phyloP scores from a whole-genome alignment of 176 grass and related monocot genomes.

The Miscanthus lutarioriparius region DNA sequence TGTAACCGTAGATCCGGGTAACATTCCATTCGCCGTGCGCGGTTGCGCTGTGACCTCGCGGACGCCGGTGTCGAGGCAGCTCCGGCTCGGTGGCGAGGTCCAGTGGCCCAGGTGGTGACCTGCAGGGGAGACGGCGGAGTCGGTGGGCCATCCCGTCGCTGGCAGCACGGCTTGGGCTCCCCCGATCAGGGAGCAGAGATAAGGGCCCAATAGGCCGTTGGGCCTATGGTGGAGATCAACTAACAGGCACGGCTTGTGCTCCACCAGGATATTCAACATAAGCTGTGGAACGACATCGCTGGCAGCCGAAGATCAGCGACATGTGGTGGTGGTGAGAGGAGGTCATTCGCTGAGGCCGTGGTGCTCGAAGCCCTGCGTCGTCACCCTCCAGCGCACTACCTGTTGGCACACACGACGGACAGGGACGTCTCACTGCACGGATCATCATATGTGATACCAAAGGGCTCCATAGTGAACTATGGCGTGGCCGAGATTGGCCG shows the following conservation, averaged over 20 bases:
- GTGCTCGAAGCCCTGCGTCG: constrained; percentile 34
- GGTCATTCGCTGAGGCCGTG: constrained; percentile 16
- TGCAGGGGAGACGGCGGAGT: too few relatives aligned
- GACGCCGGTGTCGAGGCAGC: too few relatives aligned
- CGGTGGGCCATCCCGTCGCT: too few relatives aligned
- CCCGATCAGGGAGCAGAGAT: background rate
- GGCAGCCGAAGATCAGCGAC: too few relatives aligned
- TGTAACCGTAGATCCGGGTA: too few relatives aligned
- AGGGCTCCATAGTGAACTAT: constrained; percentile 28
- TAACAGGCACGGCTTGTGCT: constrained; percentile 22
- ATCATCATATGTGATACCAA: background rate
- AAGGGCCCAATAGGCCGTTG: too few relatives aligned
- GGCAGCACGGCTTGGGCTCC: too few relatives aligned
- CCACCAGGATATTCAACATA: constrained; percentile 20
- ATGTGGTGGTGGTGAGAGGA: background rate
- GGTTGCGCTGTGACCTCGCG: too few relatives aligned
- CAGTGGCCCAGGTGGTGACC: too few relatives aligned
- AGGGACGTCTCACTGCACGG: background rate
- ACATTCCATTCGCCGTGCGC: too few relatives aligned
- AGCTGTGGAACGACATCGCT: background rate
- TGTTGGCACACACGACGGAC: constrained; percentile 27
- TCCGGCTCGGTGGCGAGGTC: too few relatives aligned
- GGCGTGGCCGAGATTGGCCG: constrained; percentile 1
- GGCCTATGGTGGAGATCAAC: too few relatives aligned
- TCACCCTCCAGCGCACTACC: constrained; percentile 42